phyloP scores from a whole-genome alignment of 2,329 filamentous ascomycete species.

The Chrysosphaeria jannelii region DNA sequence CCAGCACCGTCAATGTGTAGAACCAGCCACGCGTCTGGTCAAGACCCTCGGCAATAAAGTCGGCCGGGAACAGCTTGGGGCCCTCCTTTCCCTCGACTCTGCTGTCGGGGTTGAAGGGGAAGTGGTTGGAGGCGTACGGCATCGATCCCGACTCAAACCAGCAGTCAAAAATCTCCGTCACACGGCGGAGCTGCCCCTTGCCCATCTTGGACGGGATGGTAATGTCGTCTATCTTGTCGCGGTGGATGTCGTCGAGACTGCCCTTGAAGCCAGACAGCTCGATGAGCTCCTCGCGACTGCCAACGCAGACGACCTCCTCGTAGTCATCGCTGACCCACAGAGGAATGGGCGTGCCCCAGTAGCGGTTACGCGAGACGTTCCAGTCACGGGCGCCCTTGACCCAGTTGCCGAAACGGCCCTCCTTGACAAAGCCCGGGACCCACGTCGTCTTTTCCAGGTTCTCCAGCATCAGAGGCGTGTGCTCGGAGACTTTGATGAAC shows the following conservation, averaged over 20 bases:
- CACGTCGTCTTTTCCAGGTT: slow-evolving; percentile 76
- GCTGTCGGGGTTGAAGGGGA: slow-evolving; percentile 20
- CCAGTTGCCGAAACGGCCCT: slow-evolving; percentile 75
- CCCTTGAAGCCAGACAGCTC: slow-evolving; percentile 64
- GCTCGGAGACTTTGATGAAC: slow-evolving; percentile 70
- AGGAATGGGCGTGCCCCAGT: slow-evolving; percentile 41
- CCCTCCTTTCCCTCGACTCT: not conserved
- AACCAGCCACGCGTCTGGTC: slow-evolving; percentile 91
- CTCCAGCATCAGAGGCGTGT: slow-evolving; percentile 66
- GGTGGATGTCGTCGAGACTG: slow-evolving; percentile 61
- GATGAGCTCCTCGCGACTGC: slow-evolving; percentile 60
- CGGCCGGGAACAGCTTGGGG: slow-evolving; percentile 14
- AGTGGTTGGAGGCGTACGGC: slow-evolving; percentile 24
- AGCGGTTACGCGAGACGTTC: slow-evolving; percentile 82
- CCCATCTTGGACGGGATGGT: slow-evolving; percentile 70
- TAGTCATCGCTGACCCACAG: slow-evolving; percentile 66
- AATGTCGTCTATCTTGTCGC: slow-evolving; percentile 78
- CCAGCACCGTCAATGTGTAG: slow-evolving; percentile 70
- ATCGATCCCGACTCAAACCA: slow-evolving; percentile 23
- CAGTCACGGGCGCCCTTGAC: slow-evolving; percentile 75
- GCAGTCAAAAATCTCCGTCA: slow-evolving; percentile 29
- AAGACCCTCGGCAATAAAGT: slow-evolving; percentile 21
- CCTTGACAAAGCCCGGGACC: slow-evolving; percentile 76
- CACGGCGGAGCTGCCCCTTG: slow-evolving; percentile 29
- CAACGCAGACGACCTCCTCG: slow-evolving; percentile 63